These are phyloP conservation scores for Oryza longistaminata DNA, from an alignment of 176 grass and related monocot species.

Conservation along the genomic window DNA sequence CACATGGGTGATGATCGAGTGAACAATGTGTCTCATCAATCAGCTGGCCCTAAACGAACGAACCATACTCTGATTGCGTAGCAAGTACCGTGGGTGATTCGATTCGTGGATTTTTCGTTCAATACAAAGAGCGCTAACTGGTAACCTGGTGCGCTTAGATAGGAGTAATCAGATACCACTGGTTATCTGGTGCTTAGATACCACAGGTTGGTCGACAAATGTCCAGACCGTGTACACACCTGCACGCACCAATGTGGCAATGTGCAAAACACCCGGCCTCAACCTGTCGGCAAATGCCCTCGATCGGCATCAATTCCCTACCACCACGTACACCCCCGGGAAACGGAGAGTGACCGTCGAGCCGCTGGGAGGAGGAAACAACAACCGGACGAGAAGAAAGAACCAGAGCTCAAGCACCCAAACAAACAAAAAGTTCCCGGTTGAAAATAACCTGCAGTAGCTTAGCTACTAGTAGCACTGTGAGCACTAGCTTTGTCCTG, in stretches of 20 bases:
- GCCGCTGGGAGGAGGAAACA: background rate
- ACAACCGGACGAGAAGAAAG: background rate
- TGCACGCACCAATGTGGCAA: background rate
- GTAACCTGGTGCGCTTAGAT: background rate
- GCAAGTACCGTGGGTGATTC: background rate
- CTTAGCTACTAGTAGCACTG: background rate
- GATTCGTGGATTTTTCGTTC: background rate
- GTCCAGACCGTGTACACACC: background rate
- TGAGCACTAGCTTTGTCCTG: background rate
- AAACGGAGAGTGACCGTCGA: background rate
- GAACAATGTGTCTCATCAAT: background rate
- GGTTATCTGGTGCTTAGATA: background rate
- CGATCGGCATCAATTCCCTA: background rate
- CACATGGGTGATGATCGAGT: background rate
- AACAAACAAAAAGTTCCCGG: background rate
- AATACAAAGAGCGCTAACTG: background rate
- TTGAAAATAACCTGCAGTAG: background rate
- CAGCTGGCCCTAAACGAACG: too few species aligned
- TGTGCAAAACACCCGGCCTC: background rate
- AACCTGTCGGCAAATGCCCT: constrained; percentile 17
- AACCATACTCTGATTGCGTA: background rate
- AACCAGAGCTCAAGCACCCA: background rate
- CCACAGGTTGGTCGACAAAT: background rate
- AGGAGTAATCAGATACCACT: background rate
- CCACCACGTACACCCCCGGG: background rate